phyloP scores from a whole-genome alignment of 768 basidiomycete species.

The Clavaria fumosa region DNA sequence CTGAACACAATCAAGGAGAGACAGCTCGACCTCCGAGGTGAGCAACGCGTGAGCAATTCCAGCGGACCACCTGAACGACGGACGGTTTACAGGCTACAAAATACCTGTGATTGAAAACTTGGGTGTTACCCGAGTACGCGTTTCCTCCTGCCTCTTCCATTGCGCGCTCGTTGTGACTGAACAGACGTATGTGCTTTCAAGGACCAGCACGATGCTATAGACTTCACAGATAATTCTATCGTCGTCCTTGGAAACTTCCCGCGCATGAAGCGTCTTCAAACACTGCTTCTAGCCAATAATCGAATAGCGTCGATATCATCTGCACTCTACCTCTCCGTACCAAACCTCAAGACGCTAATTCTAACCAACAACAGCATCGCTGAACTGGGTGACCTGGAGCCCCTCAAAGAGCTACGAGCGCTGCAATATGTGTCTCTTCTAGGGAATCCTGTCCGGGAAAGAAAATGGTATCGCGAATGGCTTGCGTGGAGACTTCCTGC shows the following conservation, averaged over 20 bases:
- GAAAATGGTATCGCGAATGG: constrained; percentile 96
- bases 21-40: constrained; percentile 84
- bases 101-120: constrained; percentile 94
- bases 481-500: constrained; percentile 76
- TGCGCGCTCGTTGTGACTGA: constrained; percentile 11
- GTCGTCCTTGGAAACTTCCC: constrained; percentile 72
- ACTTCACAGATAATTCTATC: constrained; percentile 87
- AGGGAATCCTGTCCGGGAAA: constrained; percentile 76
- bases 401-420: constrained; percentile 57
- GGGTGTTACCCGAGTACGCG: constrained; percentile 71
- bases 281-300: constrained; percentile 82
- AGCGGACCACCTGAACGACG: constrained; percentile 13
- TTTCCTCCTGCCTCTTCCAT: constrained; percentile 9
- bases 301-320: constrained; percentile 72
- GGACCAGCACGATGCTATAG: constrained; percentile 91
- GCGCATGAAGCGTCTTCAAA: constrained; percentile 67
- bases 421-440: constrained; percentile 65
- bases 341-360: constrained; percentile 70
- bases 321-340: constrained; percentile 68
- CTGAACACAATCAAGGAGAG: constrained; percentile 79
- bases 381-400: constrained; percentile 76
- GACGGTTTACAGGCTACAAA: constrained; percentile 55
- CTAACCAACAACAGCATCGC: constrained; percentile 70
- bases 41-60: constrained; percentile 11
- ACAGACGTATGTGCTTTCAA: constrained; percentile 17